These are phyloP conservation scores for Ophiostoma pallidulum DNA, from an alignment of 2,329 filamentous ascomycete genomes.

Conservation along the genomic window DNA sequence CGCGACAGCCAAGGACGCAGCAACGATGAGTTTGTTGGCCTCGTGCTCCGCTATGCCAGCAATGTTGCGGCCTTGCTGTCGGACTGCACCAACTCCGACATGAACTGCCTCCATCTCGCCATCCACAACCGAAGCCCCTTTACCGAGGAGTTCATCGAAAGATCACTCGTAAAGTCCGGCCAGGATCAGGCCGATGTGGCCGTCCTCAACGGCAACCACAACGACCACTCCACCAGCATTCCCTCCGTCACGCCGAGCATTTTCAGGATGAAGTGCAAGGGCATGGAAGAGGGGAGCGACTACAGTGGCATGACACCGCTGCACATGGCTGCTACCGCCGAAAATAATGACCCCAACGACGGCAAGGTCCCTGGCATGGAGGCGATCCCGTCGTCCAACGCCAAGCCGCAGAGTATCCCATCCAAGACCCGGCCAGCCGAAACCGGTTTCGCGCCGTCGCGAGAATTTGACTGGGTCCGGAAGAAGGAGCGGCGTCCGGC, in stretches of 20 bases:
- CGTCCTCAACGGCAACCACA: no score
- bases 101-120: slow-evolving; percentile 8
- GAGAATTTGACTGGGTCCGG: no score
- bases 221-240: no score
- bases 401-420: background rate
- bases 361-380: background rate
- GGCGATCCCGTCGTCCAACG: background rate
- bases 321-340: background rate
- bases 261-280: background rate
- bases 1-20: no score
- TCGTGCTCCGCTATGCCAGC: background rate
- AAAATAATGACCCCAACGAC: background rate
- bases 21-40: slow-evolving; percentile 8
- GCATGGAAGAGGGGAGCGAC: background rate
- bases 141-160: slow-evolving; percentile 6
- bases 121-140: slow-evolving; percentile 5
- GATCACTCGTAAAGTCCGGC: background rate
- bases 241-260: background rate
- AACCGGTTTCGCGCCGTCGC: no score
- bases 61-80: background rate
- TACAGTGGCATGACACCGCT: slow-evolving; percentile 6
- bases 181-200: no score
- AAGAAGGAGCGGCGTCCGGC: no score
- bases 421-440: background rate
- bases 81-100: background rate